Base-by-base conservation (phyloP, 495 filamentous ascomycete species). In the Neurospora sp. region DNA sequence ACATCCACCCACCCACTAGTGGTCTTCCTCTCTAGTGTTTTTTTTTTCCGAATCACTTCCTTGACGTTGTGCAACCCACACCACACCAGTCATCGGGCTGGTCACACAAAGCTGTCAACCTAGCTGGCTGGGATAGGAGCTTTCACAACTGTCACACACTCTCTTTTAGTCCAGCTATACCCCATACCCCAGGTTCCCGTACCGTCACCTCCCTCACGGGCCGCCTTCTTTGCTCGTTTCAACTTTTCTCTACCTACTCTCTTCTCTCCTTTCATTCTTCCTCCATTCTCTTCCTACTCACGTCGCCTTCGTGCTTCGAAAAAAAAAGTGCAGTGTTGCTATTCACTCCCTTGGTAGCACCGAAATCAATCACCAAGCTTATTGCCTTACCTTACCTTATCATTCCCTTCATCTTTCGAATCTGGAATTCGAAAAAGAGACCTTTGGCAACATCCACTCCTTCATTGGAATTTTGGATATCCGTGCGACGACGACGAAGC, bases 41-140 rank as follows among this genome's bases (percentile, higher is more conserved):
- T 35, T 37, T 35, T 37, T 1, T 37, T 6, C 35, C 48, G 53
- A 18, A 27, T 61, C 5, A 37, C 46, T 20, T 46, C 18, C 42
- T 18, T n/a, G 41, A 5, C 41, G 18, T 16, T 44, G 20, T 53
- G 20, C 2, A 53, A 22, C 20, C 46, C 20, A 12, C 10, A 22
- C 46, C 48, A 48, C 20, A n/a, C 44, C 18, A 59, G 20, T 31
- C 22, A 61, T 61, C 27, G 14, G 1, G 53, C 2, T 4, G 12
- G 27, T 35, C 53, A 61, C 53, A 61, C 53, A 61, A 61, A 37
- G 35, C 35, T 37, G 35, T 37, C 35, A 37, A 18, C 53, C 27
- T 61, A 61, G 53, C 53, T 18, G 70, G 42, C 53, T 41, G 27
- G 46, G 46, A 53, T 71, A 53, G 44, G 70, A 71, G 70, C 70